phyloP scores from a whole-genome alignment of 345 rosid genomes.

The Camelina hispida region DNA sequence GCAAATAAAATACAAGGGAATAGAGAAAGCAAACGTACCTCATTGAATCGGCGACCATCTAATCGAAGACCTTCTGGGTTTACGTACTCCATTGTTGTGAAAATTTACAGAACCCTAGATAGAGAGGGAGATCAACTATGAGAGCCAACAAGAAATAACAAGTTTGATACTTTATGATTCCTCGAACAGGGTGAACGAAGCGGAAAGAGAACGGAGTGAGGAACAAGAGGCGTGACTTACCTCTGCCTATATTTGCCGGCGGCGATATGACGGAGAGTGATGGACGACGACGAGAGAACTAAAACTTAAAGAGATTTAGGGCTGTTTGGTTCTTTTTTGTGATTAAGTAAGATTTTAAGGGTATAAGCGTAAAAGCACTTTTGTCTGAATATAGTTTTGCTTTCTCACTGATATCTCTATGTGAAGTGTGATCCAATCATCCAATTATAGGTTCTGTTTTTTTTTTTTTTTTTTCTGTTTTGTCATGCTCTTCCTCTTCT shows the following conservation, averaged over 20 bases:
- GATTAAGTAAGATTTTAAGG: not conserved
- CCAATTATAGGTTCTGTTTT: too few relatives aligned
- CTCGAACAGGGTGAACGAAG: not conserved
- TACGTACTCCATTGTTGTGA: conserved; percentile 67
- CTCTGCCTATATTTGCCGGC: not conserved
- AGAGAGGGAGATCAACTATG: not conserved
- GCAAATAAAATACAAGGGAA: not conserved
- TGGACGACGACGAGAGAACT: not conserved
- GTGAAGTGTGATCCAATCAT: too few relatives aligned
- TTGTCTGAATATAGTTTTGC: too few relatives aligned
- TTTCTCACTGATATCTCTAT: too few relatives aligned
- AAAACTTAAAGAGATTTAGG: conserved; percentile 3
- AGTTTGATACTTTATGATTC: conserved; percentile 1
- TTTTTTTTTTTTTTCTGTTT: too few relatives aligned
- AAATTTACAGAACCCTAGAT: not conserved
- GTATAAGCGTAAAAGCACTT: conserved; percentile 14
- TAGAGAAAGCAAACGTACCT: conserved; percentile 46
- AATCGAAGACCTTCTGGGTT: conserved; percentile 89
- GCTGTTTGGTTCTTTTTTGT: conserved; percentile 21
- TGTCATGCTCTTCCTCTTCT: too few relatives aligned
- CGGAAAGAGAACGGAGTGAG: not conserved
- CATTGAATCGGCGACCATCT: conserved; percentile 87
- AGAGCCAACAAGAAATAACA: conserved; percentile 6
- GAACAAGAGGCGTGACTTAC: not conserved
- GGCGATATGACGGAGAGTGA: conserved; percentile 24